These are phyloP conservation scores for Stachybotrys echinatus DNA, from an alignment of 2,329 filamentous ascomycete genomes.

Conservation along the genomic window DNA sequence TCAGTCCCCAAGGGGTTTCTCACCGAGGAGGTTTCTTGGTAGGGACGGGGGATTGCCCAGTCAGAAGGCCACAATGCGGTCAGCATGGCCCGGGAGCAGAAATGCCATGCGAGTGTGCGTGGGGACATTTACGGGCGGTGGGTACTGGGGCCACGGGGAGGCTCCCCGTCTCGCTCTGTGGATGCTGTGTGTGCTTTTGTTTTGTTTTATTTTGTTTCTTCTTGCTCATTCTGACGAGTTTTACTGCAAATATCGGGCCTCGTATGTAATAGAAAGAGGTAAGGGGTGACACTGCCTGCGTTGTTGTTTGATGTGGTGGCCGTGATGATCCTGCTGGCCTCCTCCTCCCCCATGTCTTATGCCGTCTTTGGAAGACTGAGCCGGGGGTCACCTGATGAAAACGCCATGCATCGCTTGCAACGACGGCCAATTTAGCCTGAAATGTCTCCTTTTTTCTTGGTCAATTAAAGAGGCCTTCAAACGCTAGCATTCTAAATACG, in stretches of 20 bases:
- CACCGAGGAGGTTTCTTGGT: background rate
- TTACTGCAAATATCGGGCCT: no score
- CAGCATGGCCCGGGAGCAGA: background rate
- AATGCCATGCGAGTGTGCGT: background rate
- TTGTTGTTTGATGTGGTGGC: no score
- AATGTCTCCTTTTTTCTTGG: background rate
- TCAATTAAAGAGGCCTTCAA: background rate
- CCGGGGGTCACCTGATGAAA: background rate
- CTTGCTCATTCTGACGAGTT: no score
- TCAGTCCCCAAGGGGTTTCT: background rate
- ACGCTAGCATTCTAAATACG: no score
- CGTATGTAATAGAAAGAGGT: no score
- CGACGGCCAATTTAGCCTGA: background rate
- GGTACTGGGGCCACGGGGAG: background rate
- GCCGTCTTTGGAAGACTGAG: background rate
- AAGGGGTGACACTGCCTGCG: background rate
- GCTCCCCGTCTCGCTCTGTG: no score
- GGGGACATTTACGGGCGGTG: background rate
- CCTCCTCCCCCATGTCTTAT: background rate
- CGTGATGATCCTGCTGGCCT: no score
- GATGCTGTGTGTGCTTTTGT: no score
- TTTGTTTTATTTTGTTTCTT: no score
- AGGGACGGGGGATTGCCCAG: background rate
- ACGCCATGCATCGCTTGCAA: background rate
- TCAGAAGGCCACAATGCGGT: background rate